Percentiles rank a stretch among this genome's conserved stretches.
phyloP scores from a whole-genome alignment of 75 land plant genomes.

The Larix kaempferi region DNA sequence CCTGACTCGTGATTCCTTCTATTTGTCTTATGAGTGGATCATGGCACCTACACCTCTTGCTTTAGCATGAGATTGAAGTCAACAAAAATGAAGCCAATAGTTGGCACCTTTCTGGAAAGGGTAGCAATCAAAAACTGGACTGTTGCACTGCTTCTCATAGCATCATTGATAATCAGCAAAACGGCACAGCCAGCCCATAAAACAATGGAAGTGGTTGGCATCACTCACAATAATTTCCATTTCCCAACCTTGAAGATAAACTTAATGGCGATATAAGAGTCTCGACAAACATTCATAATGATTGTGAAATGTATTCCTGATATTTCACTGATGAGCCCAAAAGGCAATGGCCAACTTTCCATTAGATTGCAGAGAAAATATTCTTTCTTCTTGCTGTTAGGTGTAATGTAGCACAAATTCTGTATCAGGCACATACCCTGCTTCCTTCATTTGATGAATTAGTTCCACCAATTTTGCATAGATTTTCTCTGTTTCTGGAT shows the following conservation, averaged over 20 bases:
- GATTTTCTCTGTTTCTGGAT: conserved; percentile 18
- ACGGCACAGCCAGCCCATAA: not conserved
- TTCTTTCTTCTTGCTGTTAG: not conserved
- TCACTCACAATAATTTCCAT: not conserved
- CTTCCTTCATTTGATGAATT: conserved; percentile 10
- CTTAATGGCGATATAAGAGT: conserved; percentile 12
- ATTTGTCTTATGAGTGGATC: not conserved
- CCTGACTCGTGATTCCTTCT: not conserved
- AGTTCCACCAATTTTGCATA: conserved; percentile 18
- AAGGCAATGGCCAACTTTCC: conserved; percentile 3
- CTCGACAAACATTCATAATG: conserved; percentile 8
- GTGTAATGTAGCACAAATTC: not conserved
- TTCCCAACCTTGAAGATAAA: conserved; percentile 12
- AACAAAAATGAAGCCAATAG: not conserved
- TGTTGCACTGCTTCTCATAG: not conserved
- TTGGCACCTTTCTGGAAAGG: not conserved
- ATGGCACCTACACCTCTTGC: not conserved
- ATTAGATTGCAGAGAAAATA: conserved; percentile 3
- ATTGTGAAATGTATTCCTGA: conserved; percentile 3
- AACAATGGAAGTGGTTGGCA: not conserved
- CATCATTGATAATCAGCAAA: too few species aligned
- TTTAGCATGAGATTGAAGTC: conserved; percentile 1
- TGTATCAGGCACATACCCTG: conserved; percentile 21
- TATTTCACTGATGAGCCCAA: conserved; percentile 5
- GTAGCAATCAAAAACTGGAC: not conserved